Evolutionary conservation across 1,284 basidiomycete genomes (phyloP).

Genomic region (Apiotrichum porosum): DNA sequence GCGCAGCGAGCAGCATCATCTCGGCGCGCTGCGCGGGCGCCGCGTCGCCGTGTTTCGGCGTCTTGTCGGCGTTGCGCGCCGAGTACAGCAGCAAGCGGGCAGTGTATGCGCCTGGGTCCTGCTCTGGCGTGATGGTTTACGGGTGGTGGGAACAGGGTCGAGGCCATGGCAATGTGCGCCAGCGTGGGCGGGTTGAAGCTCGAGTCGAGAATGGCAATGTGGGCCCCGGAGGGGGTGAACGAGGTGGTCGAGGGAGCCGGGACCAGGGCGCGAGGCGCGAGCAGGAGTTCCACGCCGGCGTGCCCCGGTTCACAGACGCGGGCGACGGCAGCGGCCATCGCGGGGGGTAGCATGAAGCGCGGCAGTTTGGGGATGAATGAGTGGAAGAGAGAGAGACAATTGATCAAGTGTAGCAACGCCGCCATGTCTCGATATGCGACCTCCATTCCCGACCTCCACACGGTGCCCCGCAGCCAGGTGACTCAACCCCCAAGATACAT

Average conservation of each 20-base stretch:
- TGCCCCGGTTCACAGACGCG: not conserved
- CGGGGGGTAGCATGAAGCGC: not conserved
- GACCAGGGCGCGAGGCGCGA: constrained; percentile 12
- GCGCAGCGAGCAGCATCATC: constrained; percentile 70
- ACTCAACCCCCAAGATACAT: not conserved
- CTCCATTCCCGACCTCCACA: too few species aligned
- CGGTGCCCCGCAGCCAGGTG: too few species aligned
- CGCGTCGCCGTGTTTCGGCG: constrained; percentile 63
- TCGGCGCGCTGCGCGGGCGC: constrained; percentile 67
- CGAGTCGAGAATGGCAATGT: constrained; percentile 69
- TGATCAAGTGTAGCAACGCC: too few species aligned
- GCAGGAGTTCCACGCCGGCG: constrained; percentile 24
- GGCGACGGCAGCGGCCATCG: not conserved
- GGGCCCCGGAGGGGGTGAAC: constrained; percentile 12
- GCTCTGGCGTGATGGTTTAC: not conserved
- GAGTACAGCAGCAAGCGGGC: constrained; percentile 78
- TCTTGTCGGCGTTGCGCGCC: constrained; percentile 84
- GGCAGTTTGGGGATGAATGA: not conserved
- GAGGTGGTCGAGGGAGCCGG: not conserved
- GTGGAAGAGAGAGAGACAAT: too few species aligned
- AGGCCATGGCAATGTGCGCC: constrained; percentile 76
- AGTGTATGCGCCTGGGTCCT: constrained; percentile 55
- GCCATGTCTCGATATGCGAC: too few species aligned
- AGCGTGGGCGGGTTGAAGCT: constrained; percentile 91
- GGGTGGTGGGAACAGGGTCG: constrained; percentile 24